Conservation (phyloP, 495 filamentous ascomycete genomes). For the Hypoxylon fragiforme region DNA sequence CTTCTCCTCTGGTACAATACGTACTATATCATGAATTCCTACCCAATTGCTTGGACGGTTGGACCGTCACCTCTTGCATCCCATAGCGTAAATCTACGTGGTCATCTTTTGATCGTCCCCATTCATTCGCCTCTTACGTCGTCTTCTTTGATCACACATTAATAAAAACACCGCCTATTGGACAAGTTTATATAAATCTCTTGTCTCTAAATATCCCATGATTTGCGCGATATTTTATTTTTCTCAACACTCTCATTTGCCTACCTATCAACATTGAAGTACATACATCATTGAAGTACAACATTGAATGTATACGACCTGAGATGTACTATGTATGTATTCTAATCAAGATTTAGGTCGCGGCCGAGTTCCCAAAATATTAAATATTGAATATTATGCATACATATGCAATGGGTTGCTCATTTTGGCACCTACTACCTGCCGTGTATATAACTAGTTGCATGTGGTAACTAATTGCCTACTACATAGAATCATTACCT, state of each 20-base stretch:
- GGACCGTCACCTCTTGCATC: slow-evolving; percentile 6
- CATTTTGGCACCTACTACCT: too few species aligned
- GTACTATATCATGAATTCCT: slow-evolving; percentile 7
- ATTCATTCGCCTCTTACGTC: slow-evolving; percentile 24
- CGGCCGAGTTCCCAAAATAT: slow-evolving; percentile 12
- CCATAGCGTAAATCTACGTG: slow-evolving; percentile 12
- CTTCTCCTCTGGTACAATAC: too few species aligned
- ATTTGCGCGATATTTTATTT: slow-evolving; percentile 28
- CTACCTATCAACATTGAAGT: too few species aligned
- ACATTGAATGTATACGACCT: too few species aligned
- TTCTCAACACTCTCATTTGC: not conserved
- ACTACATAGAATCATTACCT: too few species aligned
- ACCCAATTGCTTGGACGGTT: slow-evolving; percentile 3
- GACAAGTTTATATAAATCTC: slow-evolving; percentile 10
- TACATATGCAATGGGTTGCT: too few species aligned
- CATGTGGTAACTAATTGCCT: too few species aligned
- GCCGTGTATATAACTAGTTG: too few species aligned
- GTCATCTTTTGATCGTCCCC: slow-evolving; percentile 4
- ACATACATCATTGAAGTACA: too few species aligned
- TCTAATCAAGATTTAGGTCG: slow-evolving; percentile 26
- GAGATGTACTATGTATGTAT: not conserved
- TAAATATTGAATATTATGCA: not conserved
- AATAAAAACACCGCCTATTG: slow-evolving; percentile 18
- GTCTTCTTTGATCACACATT: slow-evolving; percentile 24
- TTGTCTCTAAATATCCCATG: slow-evolving; percentile 17